Base-by-base conservation (phyloP, 2,329 filamentous ascomycete species). In the Cercospora sp. region DNA sequence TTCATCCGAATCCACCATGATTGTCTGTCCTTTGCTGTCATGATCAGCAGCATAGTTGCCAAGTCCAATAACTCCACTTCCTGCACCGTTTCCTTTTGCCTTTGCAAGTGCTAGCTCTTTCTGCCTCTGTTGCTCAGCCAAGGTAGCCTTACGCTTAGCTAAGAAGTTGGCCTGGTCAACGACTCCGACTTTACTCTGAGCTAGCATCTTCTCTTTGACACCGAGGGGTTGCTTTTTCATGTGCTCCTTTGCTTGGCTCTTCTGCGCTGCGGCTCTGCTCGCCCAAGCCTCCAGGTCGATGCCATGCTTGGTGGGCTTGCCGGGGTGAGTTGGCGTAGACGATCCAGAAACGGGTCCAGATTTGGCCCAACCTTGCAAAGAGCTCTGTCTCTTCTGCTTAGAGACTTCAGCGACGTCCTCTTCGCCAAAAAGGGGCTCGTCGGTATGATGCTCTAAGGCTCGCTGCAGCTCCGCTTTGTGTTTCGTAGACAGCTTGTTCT, bases 1-100 rank as follows among this genome's bases (percentile, higher is more conserved):
- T 65, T 84, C 83, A 61, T 95, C 93, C 3, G 87, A 90, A 5
- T 87, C 89, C 51, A 97, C 92, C 93, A 98, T 97, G 79, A 98
- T 93, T 71, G 94, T 93, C 75, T 90, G 91, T 70, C 91, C 91
- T 70, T 86, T 86, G 1, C 87, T 86, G 3, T 87, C 86, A 75
- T 94, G 91, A 64, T 95, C 93, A 79, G 94, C 95, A 67, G 92
- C 92, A 65, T 87, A 83, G 1, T 93, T 83, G 39, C 91, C 87
- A 60, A 96, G 85, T 28, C 89, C 90, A 70, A 87, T 86, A 9
- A 95, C 81, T 20, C 91, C 93, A 67, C 92, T 95, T 2, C 92
- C 92, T 77, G 93, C 92, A 67, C 92, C 90, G 8, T 86, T 82
- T n/a, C 89, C 89, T 33, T 73, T 73, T 9, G 72, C 70, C 67